A percentile compares a stretch with the other conserved stretches of the same genome.
Evolutionary conservation across 1,284 basidiomycete genomes (phyloP).

Genomic region (Sanghuangporus sanghuang): DNA sequence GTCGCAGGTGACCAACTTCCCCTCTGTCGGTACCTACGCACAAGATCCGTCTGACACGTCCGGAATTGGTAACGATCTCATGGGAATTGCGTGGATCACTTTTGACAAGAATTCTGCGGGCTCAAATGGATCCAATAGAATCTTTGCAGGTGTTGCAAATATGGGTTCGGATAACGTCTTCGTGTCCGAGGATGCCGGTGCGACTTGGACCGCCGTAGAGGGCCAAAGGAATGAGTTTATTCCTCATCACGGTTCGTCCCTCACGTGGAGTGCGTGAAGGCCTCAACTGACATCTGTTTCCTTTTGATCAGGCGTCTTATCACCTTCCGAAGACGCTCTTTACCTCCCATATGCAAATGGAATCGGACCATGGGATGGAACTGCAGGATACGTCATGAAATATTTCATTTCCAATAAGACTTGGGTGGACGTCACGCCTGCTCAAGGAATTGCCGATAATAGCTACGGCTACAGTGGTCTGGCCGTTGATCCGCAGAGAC

Average conservation of each 20-base stretch:
- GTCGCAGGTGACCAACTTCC: conserved; percentile 17
- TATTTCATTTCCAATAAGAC: conserved; percentile 16
- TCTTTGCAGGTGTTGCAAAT: conserved; percentile 25
- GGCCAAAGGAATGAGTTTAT: conserved; percentile 24
- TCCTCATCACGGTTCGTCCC: conserved; percentile 20
- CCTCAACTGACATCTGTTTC: not conserved
- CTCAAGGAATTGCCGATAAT: conserved; percentile 21
- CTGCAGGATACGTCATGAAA: conserved; percentile 18
- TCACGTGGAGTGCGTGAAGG: not conserved
- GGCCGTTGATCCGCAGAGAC: conserved; percentile 22
- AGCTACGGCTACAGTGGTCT: conserved; percentile 24
- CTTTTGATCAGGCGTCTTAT: conserved; percentile 9
- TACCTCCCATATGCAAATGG: conserved; percentile 23
- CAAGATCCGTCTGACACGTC: conserved; percentile 13
- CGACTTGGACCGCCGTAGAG: conserved; percentile 22
- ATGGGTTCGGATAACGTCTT: conserved; percentile 21
- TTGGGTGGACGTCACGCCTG: conserved; percentile 19
- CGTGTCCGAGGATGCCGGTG: conserved; percentile 20
- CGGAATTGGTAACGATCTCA: conserved; percentile 20
- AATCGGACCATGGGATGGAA: conserved; percentile 21
- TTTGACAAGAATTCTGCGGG: conserved; percentile 20
- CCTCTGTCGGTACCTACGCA: conserved; percentile 18
- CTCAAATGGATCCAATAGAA: conserved; percentile 21
- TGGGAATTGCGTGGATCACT: conserved; percentile 23
- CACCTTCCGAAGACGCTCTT: conserved; percentile 20